Percentiles rank a stretch among this genome's conserved stretches.
These are phyloP conservation scores for Arthonia radiata DNA, from an alignment of 495 filamentous ascomycete species.

Conservation along the genomic window DNA sequence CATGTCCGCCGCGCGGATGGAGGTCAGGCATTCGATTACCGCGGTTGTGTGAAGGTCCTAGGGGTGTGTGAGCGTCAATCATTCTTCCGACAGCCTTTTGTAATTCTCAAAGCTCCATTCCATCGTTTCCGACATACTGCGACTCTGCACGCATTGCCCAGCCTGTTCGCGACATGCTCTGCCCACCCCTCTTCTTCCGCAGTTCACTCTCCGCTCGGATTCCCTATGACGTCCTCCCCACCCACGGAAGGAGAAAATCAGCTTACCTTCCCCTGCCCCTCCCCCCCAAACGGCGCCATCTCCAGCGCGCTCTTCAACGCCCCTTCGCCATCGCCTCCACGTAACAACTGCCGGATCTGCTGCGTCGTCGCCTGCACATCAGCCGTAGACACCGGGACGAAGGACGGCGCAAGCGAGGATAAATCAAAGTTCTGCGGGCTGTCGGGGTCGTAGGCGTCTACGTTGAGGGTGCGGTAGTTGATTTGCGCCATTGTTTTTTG, in stretches of 20 bases:
- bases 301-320: conserved; percentile 59
- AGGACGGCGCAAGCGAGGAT: conserved; percentile 48
- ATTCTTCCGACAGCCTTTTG: no score
- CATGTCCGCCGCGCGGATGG: conserved; percentile 79
- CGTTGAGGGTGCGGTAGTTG: conserved; percentile 84
- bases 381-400: conserved; percentile 34
- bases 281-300: conserved; percentile 44
- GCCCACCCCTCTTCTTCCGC: conserved; percentile 5
- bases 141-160: not conserved
- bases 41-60: conserved; percentile 57
- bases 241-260: not conserved
- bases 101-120: no score
- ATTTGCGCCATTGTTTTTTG: conserved; percentile 24
- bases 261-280: conserved; percentile 46
- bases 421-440: conserved; percentile 67
- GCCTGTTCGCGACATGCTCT: conserved; percentile 2
- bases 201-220: no score
- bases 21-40: conserved; percentile 69
- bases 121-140: conserved; percentile 1
- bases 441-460: conserved; percentile 76
- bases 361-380: conserved; percentile 46
- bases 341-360: conserved; percentile 64
- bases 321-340: conserved; percentile 64
- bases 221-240: not conserved
- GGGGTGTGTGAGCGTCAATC: conserved; percentile 1